Evolutionary conservation across 1,139 yeast genomes (phyloP).

Genomic region (Pichia sorboxylosa): DNA sequence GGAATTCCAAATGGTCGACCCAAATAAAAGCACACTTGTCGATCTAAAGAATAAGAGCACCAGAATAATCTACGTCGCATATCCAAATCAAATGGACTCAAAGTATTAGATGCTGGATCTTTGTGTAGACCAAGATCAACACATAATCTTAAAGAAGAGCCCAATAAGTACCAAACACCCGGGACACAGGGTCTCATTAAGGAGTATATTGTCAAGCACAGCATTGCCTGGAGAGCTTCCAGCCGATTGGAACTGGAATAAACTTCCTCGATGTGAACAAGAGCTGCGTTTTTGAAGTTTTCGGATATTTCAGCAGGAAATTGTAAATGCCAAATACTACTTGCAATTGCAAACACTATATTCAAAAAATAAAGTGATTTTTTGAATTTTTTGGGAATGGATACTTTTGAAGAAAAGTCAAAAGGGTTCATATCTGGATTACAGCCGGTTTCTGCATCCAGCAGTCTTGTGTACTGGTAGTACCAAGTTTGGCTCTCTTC

Average conservation of each 20-base stretch:
- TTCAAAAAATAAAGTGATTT: conserved; percentile 52
- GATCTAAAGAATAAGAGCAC: conserved; percentile 78
- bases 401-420: conserved; percentile 28
- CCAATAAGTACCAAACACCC: conserved; percentile 87
- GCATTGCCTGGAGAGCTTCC: conserved; percentile 62
- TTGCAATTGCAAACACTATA: conserved; percentile 70
- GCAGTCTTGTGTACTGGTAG: conserved; percentile 22
- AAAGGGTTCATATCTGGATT: conserved; percentile 22
- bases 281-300: conserved; percentile 61
- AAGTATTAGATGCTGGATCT: conserved; percentile 8
- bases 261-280: conserved; percentile 46
- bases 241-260: conserved; percentile 49
- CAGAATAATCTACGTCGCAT: conserved; percentile 71
- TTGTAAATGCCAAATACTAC: conserved; percentile 61
- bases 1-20: conserved; percentile 71
- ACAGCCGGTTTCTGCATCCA: conserved; percentile 24
- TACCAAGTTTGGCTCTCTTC: conserved; percentile 37
- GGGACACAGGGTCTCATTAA: conserved; percentile 70
- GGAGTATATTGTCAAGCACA: conserved; percentile 59
- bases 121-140: conserved; percentile 78
- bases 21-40: conserved; percentile 64
- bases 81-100: conserved; percentile 51
- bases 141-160: conserved; percentile 67
- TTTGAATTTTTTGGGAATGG: conserved; percentile 35
- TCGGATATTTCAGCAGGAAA: conserved; percentile 61